These are phyloP conservation scores for Sanghuangporus weigelae DNA, from an alignment of 1,284 basidiomycete genomes.

Conservation along the genomic window DNA sequence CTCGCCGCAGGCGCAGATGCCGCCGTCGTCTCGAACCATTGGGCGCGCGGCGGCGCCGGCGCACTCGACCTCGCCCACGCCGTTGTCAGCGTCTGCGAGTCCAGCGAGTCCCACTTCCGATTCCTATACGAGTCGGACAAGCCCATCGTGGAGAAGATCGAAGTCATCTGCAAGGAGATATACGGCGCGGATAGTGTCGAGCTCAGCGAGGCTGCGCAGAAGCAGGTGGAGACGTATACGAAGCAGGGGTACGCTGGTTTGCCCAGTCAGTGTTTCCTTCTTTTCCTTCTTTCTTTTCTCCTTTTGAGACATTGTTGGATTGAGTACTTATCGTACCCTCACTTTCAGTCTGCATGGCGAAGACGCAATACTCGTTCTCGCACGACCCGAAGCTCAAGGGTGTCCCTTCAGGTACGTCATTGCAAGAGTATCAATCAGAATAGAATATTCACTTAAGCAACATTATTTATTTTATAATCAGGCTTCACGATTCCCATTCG, in stretches of 20 bases:
- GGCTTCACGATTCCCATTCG: conserved; percentile 94
- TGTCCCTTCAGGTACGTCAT: conserved; percentile 59
- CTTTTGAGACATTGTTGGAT: conserved; percentile 5
- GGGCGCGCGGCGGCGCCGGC: conserved; percentile 90
- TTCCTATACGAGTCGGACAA: conserved; percentile 87
- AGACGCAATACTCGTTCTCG: conserved; percentile 96
- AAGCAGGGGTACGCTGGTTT: conserved; percentile 80
- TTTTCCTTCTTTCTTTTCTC: conserved; percentile 9
- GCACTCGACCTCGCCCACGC: conserved; percentile 86
- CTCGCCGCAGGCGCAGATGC: conserved; percentile 89
- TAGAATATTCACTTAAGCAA: background rate
- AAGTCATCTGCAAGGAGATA: conserved; percentile 82
- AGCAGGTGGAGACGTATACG: conserved; percentile 90
- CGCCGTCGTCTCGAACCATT: conserved; percentile 94
- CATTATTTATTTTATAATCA: conserved; percentile 20
- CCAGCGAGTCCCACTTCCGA: conserved; percentile 81
- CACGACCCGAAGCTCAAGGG: conserved; percentile 91
- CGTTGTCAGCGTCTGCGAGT: conserved; percentile 83
- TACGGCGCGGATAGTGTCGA: conserved; percentile 90
- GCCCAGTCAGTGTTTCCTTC: conserved; percentile 66
- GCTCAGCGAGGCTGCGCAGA: conserved; percentile 76
- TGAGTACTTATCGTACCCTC: conserved; percentile 7
- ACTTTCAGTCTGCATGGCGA: conserved; percentile 88
- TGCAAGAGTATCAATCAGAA: background rate
- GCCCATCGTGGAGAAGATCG: conserved; percentile 85